These are phyloP conservation scores for Microbotryum silenes-acaulis DNA, from an alignment of 1,284 basidiomycete genomes.

Conservation along the genomic window DNA sequence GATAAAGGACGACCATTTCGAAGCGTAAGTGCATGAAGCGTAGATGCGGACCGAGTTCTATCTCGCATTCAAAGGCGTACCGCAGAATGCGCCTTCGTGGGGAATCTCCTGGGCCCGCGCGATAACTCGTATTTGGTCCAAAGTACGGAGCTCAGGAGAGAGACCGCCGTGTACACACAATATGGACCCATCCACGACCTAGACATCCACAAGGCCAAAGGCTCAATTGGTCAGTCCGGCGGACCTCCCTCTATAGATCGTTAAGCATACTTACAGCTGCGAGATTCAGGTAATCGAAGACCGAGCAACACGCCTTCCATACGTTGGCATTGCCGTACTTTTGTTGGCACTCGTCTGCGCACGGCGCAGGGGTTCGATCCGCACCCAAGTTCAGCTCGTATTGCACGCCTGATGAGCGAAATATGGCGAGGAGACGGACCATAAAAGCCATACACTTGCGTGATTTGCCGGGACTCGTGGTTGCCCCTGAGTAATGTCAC, in stretches of 20 bases:
- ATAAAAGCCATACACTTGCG: slow-evolving; percentile 97
- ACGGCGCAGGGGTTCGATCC: no score
- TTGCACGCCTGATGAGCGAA: background rate
- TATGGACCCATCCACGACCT: slow-evolving; percentile 89
- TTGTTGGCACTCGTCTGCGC: slow-evolving; percentile 83
- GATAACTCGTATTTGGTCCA: slow-evolving; percentile 85
- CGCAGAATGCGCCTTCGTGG: slow-evolving; percentile 95
- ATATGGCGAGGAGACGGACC: slow-evolving; percentile 47
- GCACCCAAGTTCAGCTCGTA: no score
- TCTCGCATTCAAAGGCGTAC: slow-evolving; percentile 45
- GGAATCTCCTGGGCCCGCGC: slow-evolving; percentile 91
- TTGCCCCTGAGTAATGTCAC: slow-evolving; percentile 88
- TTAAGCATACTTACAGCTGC: slow-evolving; percentile 61
- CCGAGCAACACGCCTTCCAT: slow-evolving; percentile 92
- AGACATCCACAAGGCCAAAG: background rate
- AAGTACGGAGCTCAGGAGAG: slow-evolving; percentile 81
- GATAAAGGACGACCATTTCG: no score
- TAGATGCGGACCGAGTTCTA: no score
- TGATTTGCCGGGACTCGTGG: slow-evolving; percentile 93
- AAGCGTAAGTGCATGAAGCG: no score
- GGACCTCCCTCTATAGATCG: no score
- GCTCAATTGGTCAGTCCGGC: no score
- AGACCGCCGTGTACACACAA: slow-evolving; percentile 89
- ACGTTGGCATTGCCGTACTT: slow-evolving; percentile 90
- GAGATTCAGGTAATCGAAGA: slow-evolving; percentile 89